Evolutionary conservation across 768 basidiomycete genomes (phyloP).

Genomic region (Antrodiella citrinella): DNA sequence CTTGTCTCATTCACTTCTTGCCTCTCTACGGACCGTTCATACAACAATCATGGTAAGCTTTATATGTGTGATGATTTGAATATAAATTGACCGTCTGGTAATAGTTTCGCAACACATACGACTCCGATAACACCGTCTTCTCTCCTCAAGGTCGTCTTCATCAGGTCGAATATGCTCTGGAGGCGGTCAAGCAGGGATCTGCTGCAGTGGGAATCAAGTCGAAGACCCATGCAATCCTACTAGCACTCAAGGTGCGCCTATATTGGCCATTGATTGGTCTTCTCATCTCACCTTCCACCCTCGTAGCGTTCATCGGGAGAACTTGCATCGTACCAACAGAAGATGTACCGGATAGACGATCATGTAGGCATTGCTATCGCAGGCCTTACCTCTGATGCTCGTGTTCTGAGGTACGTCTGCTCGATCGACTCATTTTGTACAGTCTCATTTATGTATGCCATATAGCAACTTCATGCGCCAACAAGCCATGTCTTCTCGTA

Average conservation of each 20-base stretch:
- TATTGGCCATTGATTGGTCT: background rate
- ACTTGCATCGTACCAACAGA: slow-evolving; percentile 98
- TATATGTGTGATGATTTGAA: background rate
- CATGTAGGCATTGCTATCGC: slow-evolving; percentile 99
- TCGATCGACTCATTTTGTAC: too few relatives aligned
- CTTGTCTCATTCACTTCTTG: background rate
- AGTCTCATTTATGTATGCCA: background rate
- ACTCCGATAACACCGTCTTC: slow-evolving; percentile 97
- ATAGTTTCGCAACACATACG: slow-evolving; percentile 93
- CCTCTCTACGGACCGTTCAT: background rate
- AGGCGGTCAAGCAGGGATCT: slow-evolving; percentile 99
- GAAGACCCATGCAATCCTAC: slow-evolving; percentile 87
- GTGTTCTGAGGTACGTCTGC: slow-evolving; percentile 76
- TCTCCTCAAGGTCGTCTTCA: slow-evolving; percentile 95
- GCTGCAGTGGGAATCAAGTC: slow-evolving; percentile 96
- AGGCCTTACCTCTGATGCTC: slow-evolving; percentile 96
- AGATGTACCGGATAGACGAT: slow-evolving; percentile 99
- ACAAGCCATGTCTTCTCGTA: slow-evolving; percentile 91
- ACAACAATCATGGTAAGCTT: slow-evolving; percentile 10
- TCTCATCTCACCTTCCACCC: slow-evolving; percentile 3
- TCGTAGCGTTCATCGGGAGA: slow-evolving; percentile 92
- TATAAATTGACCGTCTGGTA: background rate
- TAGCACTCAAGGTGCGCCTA: slow-evolving; percentile 78
- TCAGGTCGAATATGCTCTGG: slow-evolving; percentile 97
- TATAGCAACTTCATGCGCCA: slow-evolving; percentile 97